These are phyloP conservation scores for Angomonas deanei DNA, from an alignment of 208 protist species.

Conservation along the genomic window DNA sequence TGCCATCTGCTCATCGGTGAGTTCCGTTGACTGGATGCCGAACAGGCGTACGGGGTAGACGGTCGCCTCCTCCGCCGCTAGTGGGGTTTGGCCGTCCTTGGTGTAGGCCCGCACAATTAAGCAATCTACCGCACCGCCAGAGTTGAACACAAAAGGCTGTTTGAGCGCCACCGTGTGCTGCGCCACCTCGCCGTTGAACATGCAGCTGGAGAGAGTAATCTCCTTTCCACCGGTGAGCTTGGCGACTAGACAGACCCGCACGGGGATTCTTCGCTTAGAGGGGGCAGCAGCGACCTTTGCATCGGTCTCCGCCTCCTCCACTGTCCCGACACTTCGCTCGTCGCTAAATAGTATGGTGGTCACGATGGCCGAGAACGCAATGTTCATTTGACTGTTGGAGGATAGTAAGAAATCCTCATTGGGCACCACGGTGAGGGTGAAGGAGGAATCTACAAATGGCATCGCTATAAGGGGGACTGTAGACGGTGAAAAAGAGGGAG, in stretches of 20 bases:
- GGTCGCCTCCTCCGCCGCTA: no score
- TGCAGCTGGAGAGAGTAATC: neutral
- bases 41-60: no score
- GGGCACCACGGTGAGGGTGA: neutral
- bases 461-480: neutral
- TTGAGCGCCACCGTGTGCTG: no score
- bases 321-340: neutral
- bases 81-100: no score
- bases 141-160: no score
- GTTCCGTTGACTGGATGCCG: no score
- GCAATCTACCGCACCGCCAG: no score
- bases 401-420: neutral
- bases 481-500: neutral
- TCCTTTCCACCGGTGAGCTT: neutral
- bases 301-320: neutral
- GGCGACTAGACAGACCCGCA: neutral
- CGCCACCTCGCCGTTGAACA: no score
- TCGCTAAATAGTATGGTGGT: neutral
- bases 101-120: no score
- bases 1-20: no score
- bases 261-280: no score
- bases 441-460: neutral
- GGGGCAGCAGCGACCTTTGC: neutral
- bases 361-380: neutral
- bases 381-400: neutral